Percentiles rank a stretch among this genome's conserved stretches.
These are phyloP conservation scores for Podila clonocystis DNA, from an alignment of 192 early-diverging fungal genomes.

Conservation along the genomic window DNA sequence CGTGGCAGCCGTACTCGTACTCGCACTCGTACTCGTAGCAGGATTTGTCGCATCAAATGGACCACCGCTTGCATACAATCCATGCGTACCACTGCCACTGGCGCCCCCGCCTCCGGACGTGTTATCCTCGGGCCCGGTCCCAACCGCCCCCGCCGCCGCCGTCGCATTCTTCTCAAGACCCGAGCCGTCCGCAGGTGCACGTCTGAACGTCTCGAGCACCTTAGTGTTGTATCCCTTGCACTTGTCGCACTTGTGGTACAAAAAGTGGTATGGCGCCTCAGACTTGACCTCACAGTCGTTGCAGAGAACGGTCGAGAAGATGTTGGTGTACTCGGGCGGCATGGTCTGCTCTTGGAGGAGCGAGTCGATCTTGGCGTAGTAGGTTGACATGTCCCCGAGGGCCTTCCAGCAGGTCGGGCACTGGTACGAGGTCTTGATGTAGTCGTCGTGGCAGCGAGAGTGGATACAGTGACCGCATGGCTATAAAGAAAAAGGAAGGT, in stretches of 20 bases:
- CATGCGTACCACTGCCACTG: not conserved
- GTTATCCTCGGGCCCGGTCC: conserved; percentile 25
- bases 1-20: not conserved
- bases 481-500: conserved; percentile 43
- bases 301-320: conserved; percentile 80
- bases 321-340: conserved; percentile 87
- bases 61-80: not conserved
- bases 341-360: conserved; percentile 79
- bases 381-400: conserved; percentile 80
- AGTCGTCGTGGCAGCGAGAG: conserved; percentile 80
- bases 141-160: not conserved
- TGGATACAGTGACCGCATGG: conserved; percentile 95
- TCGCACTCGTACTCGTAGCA: not conserved
- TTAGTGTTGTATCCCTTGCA: conserved; percentile 93
- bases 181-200: not conserved
- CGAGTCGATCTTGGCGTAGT: conserved; percentile 85
- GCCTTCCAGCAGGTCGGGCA: conserved; percentile 96
- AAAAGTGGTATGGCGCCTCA: conserved; percentile 88
- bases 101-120: conserved; percentile 11
- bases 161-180: conserved; percentile 22
- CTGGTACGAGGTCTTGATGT: conserved; percentile 91
- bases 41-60: not conserved
- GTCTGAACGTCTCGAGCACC: conserved; percentile 67
- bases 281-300: conserved; percentile 94
- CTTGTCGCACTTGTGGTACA: conserved; percentile 94